These are phyloP conservation scores for Aspergillus chevalieri DNA, from an alignment of 2,329 filamentous ascomycete genomes.

Conservation along the genomic window DNA sequence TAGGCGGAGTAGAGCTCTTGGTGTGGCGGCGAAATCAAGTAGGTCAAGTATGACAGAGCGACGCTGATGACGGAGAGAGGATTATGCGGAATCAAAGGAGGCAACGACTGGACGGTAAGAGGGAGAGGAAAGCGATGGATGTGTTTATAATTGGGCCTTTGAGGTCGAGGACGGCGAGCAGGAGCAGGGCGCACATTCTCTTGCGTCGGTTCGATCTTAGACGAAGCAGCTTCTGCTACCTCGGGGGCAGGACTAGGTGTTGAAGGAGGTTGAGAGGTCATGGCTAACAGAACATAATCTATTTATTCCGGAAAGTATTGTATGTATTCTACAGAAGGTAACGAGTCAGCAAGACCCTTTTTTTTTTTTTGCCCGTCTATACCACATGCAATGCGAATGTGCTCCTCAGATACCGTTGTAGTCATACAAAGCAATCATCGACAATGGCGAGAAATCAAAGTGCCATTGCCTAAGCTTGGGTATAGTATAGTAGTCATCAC, in stretches of 20 bases:
- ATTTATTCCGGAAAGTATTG: conserved; percentile 8
- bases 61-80: conserved; percentile 81
- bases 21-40: conserved; percentile 59
- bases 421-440: conserved; percentile 57
- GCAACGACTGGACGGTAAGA: conserved; percentile 74
- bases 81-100: conserved; percentile 84
- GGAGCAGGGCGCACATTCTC: conserved; percentile 17
- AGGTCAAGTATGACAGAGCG: conserved; percentile 67
- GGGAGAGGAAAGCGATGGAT: conserved; percentile 79
- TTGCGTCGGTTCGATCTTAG: conserved; percentile 11
- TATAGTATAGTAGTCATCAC: conserved; percentile 41
- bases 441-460: conserved; percentile 48
- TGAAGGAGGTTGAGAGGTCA: conserved; percentile 21
- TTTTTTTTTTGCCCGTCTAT: conserved; percentile 8
- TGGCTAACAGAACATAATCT: conserved; percentile 20
- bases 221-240: conserved; percentile 5
- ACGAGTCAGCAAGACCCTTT: conserved; percentile 18
- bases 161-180: conserved; percentile 22
- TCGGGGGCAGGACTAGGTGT: conserved; percentile 11
- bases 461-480: conserved; percentile 42
- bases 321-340: conserved; percentile 9
- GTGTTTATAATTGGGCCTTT: conserved; percentile 57
- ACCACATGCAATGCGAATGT: conserved; percentile 7
- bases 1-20: conserved; percentile 62
- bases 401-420: conserved; percentile 96